These are phyloP conservation scores for Eutypa lata DNA, from an alignment of 2,329 filamentous ascomycete species.

Conservation along the genomic window DNA sequence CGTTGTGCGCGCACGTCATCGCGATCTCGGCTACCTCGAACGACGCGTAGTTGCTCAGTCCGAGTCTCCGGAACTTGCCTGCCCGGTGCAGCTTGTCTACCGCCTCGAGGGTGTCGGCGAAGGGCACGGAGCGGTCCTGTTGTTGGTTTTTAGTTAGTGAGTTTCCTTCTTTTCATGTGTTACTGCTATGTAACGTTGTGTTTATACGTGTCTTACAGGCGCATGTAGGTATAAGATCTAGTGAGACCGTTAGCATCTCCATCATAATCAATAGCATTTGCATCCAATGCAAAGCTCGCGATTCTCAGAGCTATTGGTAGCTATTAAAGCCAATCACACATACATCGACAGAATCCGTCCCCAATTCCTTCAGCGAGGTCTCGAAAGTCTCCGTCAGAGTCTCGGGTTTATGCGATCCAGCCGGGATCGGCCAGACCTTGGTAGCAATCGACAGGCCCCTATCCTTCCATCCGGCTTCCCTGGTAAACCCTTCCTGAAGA, in stretches of 20 bases:
- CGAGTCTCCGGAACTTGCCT: conserved; percentile 76
- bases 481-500: conserved; percentile 73
- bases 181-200: not conserved
- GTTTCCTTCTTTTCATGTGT: not conserved
- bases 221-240: conserved; percentile 72
- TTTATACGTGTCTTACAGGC: conserved; percentile 8
- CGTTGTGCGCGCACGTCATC: conserved; percentile 70
- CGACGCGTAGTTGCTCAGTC: conserved; percentile 77
- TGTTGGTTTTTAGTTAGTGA: not conserved
- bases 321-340: conserved; percentile 17
- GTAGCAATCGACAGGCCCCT: conserved; percentile 74
- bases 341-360: conserved; percentile 67
- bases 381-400: conserved; percentile 61
- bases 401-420: conserved; percentile 61
- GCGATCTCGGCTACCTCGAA: conserved; percentile 84
- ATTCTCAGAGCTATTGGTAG: no score
- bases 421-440: conserved; percentile 63
- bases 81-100: conserved; percentile 76
- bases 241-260: conserved; percentile 1
- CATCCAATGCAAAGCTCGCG: no score
- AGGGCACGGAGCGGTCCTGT: conserved; percentile 60
- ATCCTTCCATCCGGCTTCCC: conserved; percentile 73
- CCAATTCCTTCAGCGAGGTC: conserved; percentile 65
- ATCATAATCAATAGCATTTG: not conserved
- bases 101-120: conserved; percentile 71